Evolutionary conservation across 1,284 basidiomycete species (phyloP).

Genomic region (Mycena sp.): DNA sequence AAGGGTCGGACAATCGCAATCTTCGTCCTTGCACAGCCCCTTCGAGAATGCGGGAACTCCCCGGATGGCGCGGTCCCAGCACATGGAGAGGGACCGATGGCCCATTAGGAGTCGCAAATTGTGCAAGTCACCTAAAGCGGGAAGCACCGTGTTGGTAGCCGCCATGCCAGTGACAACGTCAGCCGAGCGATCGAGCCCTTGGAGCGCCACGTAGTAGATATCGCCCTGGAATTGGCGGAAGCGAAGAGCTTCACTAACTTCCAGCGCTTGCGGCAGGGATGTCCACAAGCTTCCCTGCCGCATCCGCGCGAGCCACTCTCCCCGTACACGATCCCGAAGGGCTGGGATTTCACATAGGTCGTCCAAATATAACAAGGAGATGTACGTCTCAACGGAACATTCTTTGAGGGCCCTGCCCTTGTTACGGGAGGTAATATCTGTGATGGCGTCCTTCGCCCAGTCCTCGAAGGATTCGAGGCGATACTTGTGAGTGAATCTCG

Average conservation of each 20-base stretch:
- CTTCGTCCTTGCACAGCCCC: background rate
- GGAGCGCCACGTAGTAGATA: background rate
- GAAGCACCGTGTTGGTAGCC: background rate
- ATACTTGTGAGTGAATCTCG: constrained; percentile 6
- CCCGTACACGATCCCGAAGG: background rate
- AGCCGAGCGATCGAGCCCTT: background rate
- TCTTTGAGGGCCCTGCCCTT: background rate
- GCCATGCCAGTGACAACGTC: background rate
- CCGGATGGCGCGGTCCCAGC: background rate
- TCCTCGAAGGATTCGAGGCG: constrained; percentile 2
- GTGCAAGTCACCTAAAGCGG: background rate
- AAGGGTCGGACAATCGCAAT: background rate
- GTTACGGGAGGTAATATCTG: background rate
- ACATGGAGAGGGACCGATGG: background rate
- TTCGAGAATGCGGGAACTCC: background rate
- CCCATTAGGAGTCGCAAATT: background rate
- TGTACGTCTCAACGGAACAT: background rate
- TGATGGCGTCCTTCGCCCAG: constrained; percentile 2
- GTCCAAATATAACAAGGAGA: background rate
- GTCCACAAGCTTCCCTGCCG: background rate
- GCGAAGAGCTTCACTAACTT: background rate
- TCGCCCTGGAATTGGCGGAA: background rate
- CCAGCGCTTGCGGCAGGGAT: background rate
- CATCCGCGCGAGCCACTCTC: background rate
- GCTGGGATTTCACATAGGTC: no score